Conservation (phyloP, 225 moss, liverwort and hornwort species). For the Bryum argenteum region DNA sequence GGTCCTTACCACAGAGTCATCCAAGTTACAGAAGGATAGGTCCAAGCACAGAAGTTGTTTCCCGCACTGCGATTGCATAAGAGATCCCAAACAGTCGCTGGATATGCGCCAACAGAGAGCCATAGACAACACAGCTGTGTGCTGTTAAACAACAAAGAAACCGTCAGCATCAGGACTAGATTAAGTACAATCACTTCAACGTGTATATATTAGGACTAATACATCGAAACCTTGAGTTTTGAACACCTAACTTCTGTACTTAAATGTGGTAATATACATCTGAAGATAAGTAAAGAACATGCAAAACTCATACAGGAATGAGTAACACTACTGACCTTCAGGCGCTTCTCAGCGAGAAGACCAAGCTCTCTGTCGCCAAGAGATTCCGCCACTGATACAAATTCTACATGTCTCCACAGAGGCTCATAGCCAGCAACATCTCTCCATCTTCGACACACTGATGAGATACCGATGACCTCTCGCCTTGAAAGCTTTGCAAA, state of each 20-base stretch:
- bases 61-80: conserved; percentile 52
- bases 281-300: not conserved
- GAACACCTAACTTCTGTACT: not conserved
- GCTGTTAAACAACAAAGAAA: conserved; percentile 32
- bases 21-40: conserved; percentile 58
- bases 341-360: conserved; percentile 52
- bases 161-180: conserved; percentile 17
- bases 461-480: conserved; percentile 53
- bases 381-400: conserved; percentile 61
- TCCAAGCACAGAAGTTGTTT: conserved; percentile 54
- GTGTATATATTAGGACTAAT: too few relatives aligned
- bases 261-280: not conserved
- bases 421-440: conserved; percentile 61
- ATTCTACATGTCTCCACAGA: conserved; percentile 61
- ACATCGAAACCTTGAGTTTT: too few relatives aligned
- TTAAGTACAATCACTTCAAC: not conserved
- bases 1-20: conserved; percentile 54
- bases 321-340: conserved; percentile 40
- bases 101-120: conserved; percentile 64
- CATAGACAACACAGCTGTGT: conserved; percentile 51
- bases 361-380: conserved; percentile 61
- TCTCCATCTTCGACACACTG: conserved; percentile 62
- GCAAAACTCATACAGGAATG: not conserved
- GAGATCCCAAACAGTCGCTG: conserved; percentile 42
- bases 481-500: conserved; percentile 56